These are phyloP conservation scores for Sparassis latifolia DNA, from an alignment of 1,284 basidiomycete genomes.

Conservation along the genomic window DNA sequence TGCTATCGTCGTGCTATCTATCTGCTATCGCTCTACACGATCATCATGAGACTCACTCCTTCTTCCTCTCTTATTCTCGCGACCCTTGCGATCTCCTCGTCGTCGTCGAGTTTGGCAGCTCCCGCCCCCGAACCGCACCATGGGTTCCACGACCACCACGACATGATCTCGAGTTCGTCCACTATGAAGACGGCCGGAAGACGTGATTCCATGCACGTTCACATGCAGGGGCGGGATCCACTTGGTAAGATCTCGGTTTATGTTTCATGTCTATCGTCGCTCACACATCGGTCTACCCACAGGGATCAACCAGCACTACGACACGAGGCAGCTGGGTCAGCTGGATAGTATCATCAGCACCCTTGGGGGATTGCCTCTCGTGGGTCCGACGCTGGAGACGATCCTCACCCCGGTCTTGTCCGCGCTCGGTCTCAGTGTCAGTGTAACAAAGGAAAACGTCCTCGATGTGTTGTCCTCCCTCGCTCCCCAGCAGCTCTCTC, in stretches of 20 bases:
- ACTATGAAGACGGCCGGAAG: slow-evolving; percentile 2
- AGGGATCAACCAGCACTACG: background rate
- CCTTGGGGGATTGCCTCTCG: slow-evolving; percentile 9
- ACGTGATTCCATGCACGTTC: background rate
- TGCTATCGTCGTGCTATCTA: slow-evolving; percentile 14
- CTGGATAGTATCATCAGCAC: background rate
- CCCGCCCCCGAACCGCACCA: slow-evolving; percentile 10
- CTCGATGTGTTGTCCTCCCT: background rate
- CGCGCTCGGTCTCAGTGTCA: slow-evolving; percentile 1
- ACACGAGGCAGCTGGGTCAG: background rate
- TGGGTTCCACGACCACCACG: slow-evolving; percentile 6
- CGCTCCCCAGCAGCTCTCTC: slow-evolving; percentile 1
- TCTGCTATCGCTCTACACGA: slow-evolving; percentile 19
- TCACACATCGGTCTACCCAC: background rate
- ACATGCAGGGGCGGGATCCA: background rate
- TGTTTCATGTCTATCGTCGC: background rate
- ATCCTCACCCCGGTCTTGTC: slow-evolving; percentile 1
- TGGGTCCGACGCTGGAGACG: slow-evolving; percentile 4
- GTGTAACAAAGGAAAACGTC: background rate
- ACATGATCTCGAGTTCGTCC: slow-evolving; percentile 9
- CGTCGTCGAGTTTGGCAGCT: slow-evolving; percentile 18
- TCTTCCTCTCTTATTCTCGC: slow-evolving; percentile 32
- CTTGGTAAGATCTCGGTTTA: background rate
- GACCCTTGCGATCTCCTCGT: slow-evolving; percentile 27
- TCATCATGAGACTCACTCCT: slow-evolving; percentile 31